Evolutionary conservation across 345 rosid genomes (phyloP).

Genomic region (Melastoma malabathricum): DNA sequence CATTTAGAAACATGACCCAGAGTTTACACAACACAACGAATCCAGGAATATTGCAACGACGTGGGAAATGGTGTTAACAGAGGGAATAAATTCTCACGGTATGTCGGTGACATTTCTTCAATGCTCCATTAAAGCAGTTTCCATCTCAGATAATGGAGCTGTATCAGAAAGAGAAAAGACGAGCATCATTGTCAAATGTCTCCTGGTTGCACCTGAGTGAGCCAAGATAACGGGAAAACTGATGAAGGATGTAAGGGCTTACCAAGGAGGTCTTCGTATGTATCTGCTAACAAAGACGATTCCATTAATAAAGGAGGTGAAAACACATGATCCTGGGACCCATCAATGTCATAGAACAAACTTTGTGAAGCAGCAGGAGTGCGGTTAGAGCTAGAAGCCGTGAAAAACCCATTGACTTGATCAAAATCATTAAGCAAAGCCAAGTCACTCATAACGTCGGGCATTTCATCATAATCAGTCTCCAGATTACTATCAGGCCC

Average conservation of each 20-base stretch:
- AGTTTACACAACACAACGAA: no score
- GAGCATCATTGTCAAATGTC: no score
- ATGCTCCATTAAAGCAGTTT: conserved; percentile 15
- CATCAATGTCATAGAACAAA: conserved; percentile 55
- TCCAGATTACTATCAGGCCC: conserved; percentile 24
- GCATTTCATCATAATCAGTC: conserved; percentile 47
- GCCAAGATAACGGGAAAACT: no score
- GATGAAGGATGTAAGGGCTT: conserved; percentile 13
- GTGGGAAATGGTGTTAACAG: no score
- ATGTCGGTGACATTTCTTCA: background rate
- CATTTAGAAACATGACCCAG: no score
- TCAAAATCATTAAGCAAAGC: conserved; percentile 60
- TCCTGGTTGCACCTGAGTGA: background rate
- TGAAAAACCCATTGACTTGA: conserved; percentile 57
- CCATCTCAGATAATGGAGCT: conserved; percentile 14
- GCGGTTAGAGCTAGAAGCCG: conserved; percentile 46
- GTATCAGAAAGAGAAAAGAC: conserved; percentile 1
- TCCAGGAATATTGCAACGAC: no score
- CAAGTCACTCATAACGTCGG: conserved; percentile 42
- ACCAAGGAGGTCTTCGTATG: conserved; percentile 93
- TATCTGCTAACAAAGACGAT: conserved; percentile 51
- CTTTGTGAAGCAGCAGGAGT: conserved; percentile 38
- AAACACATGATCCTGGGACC: conserved; percentile 53
- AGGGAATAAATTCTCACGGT: no score
- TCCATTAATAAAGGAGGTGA: conserved; percentile 90